Percentiles rank a stretch among this genome's conserved stretches.
Evolutionary conservation across 441 rosid genomes (phyloP).

Genomic region (Gossypium aridum): DNA sequence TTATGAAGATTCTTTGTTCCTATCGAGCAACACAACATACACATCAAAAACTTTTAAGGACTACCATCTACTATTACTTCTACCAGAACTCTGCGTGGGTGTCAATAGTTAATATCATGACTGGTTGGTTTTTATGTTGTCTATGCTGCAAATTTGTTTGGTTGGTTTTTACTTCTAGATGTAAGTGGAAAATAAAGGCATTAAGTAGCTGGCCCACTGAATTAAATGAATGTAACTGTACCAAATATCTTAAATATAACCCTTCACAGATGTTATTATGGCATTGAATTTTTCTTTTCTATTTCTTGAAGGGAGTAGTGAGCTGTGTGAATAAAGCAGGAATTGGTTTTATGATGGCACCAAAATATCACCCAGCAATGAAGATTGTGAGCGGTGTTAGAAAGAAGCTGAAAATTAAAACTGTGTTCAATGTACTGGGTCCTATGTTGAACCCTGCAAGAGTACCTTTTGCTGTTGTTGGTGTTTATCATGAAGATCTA

Average conservation of each 20-base stretch:
- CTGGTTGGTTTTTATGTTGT: neutral
- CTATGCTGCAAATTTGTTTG: neutral
- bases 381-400: slow-evolving; percentile 78
- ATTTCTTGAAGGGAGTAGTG: slow-evolving; percentile 44
- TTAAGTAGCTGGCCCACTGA: neutral
- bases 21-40: neutral
- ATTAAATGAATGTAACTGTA: neutral
- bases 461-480: slow-evolving; percentile 83
- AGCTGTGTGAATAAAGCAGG: slow-evolving; percentile 87
- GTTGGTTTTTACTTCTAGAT: neutral
- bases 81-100: neutral
- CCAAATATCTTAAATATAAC: neutral
- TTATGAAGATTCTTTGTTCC: neutral
- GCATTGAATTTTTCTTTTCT: neutral
- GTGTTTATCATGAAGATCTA: slow-evolving; percentile 71
- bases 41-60: neutral
- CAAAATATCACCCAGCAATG: slow-evolving; percentile 91
- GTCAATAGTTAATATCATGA: neutral
- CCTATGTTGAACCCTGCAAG: slow-evolving; percentile 92
- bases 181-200: neutral
- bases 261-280: neutral
- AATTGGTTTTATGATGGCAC: slow-evolving; percentile 92
- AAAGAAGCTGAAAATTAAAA: slow-evolving; percentile 73
- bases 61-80: neutral
- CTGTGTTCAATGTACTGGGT: slow-evolving; percentile 83